Conservation (phyloP, 73 alveolate species). For the Paramecium pentaurelia region DNA sequence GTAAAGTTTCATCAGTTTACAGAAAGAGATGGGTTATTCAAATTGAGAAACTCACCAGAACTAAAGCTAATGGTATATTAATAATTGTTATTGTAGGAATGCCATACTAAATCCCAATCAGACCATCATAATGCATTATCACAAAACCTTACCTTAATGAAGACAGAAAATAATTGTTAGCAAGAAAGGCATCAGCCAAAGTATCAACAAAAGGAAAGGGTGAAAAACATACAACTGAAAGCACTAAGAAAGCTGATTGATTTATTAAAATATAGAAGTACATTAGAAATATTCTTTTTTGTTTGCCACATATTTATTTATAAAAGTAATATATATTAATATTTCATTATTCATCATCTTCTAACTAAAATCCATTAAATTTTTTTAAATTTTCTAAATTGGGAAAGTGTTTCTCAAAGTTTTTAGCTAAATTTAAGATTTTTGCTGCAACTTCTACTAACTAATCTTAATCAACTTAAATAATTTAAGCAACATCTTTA, state of each 20-base stretch:
- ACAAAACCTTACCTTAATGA: slow-evolving; percentile 52
- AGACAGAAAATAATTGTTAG: slow-evolving; percentile 49
- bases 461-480: slow-evolving; percentile 65
- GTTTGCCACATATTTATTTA: background rate
- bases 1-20: slow-evolving; percentile 91
- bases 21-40: slow-evolving; percentile 92
- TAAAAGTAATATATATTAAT: background rate
- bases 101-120: slow-evolving; percentile 59
- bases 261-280: background rate
- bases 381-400: slow-evolving; percentile 88
- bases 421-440: slow-evolving; percentile 85
- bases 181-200: slow-evolving; percentile 59
- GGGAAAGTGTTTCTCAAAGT: slow-evolving; percentile 86
- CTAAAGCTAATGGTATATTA: slow-evolving; percentile 71
- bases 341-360: background rate
- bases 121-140: slow-evolving; percentile 51
- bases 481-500: slow-evolving; percentile 68
- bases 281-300: background rate
- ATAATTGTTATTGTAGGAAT: background rate
- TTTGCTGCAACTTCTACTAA: slow-evolving; percentile 81
- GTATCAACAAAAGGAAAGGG: slow-evolving; percentile 52
- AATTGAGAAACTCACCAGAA: slow-evolving; percentile 86
- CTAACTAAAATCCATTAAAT: slow-evolving; percentile 64
- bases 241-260: slow-evolving; percentile 47
- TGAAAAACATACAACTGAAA: slow-evolving; percentile 60